These are phyloP conservation scores for Rhododendron mucronatum DNA, from an alignment of 148 eudicot species.

Conservation along the genomic window DNA sequence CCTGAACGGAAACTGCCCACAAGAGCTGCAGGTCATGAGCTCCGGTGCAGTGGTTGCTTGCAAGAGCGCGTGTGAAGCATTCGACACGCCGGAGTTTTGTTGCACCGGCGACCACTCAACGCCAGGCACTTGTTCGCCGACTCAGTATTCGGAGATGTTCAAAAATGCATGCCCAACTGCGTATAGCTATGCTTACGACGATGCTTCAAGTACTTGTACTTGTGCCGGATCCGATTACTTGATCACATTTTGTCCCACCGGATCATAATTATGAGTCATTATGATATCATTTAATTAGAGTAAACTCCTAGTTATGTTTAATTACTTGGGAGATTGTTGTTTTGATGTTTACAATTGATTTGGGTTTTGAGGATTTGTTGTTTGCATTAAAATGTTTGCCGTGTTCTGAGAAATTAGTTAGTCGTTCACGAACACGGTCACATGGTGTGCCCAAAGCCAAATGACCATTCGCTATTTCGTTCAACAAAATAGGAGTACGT, in stretches of 20 bases:
- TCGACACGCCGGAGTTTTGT: not conserved
- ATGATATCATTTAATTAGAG: not conserved
- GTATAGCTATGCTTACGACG: constrained; percentile 86
- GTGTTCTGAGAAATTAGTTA: not conserved
- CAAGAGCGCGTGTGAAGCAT: not conserved
- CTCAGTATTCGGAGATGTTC: constrained; percentile 56
- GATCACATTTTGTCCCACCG: constrained; percentile 67
- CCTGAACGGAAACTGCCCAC: constrained; percentile 52
- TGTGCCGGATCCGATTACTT: constrained; percentile 64
- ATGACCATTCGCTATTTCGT: too few species aligned
- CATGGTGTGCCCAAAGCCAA: not conserved
- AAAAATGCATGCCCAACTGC: constrained; percentile 80
- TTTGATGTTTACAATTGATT: not conserved
- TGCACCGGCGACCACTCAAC: not conserved
- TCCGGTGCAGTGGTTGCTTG: constrained; percentile 37
- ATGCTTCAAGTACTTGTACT: constrained; percentile 74
- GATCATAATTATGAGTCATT: not conserved
- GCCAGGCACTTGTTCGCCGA: constrained; percentile 57
- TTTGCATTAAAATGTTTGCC: not conserved
- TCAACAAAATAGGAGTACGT: too few species aligned
- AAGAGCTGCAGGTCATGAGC: constrained; percentile 42
- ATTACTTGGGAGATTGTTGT: not conserved
- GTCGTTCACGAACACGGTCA: not conserved
- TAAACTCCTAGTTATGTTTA: not conserved
- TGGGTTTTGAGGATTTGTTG: not conserved